A percentile compares a stretch with the other conserved stretches of the same genome.
phyloP scores from a whole-genome alignment of 257 asterid genomes.

The Verbascum thapsus region DNA sequence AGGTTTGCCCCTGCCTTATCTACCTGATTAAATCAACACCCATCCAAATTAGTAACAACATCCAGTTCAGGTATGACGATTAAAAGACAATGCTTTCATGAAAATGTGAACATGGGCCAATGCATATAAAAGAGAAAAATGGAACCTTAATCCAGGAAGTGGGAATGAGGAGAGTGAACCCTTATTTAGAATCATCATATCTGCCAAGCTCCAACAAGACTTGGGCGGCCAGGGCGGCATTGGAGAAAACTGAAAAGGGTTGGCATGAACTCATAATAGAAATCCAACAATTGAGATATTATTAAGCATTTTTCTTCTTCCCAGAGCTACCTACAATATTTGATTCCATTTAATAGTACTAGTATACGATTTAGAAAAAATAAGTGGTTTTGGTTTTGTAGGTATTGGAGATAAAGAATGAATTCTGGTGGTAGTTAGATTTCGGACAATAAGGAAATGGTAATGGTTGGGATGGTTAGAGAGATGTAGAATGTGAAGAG shows the following conservation, averaged over 20 bases:
- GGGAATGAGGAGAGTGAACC: conserved; percentile 83
- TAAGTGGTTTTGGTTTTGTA: conserved; percentile 1
- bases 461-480: conserved; percentile 16
- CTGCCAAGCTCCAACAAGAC: conserved; percentile 56
- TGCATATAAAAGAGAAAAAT: background rate
- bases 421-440: background rate
- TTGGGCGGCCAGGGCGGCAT: conserved; percentile 51
- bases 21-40: conserved; percentile 49
- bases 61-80: background rate
- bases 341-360: conserved; percentile 7
- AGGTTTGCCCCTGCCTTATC: conserved; percentile 92
- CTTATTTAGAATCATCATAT: conserved; percentile 68
- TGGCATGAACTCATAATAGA: conserved; percentile 23
- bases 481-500: conserved; percentile 20
- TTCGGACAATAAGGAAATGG: conserved; percentile 29
- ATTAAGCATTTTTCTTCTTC: conserved; percentile 34
- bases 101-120: conserved; percentile 14
- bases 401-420: background rate
- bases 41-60: conserved; percentile 10
- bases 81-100: background rate
- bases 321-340: background rate
- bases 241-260: conserved; percentile 34
- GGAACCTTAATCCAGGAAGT: conserved; percentile 77
- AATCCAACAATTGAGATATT: conserved; percentile 40
- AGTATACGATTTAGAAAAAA: conserved; percentile 8